These are phyloP conservation scores for Blastobotrys indianensis DNA, from an alignment of 1,139 yeast species.

Conservation along the genomic window DNA sequence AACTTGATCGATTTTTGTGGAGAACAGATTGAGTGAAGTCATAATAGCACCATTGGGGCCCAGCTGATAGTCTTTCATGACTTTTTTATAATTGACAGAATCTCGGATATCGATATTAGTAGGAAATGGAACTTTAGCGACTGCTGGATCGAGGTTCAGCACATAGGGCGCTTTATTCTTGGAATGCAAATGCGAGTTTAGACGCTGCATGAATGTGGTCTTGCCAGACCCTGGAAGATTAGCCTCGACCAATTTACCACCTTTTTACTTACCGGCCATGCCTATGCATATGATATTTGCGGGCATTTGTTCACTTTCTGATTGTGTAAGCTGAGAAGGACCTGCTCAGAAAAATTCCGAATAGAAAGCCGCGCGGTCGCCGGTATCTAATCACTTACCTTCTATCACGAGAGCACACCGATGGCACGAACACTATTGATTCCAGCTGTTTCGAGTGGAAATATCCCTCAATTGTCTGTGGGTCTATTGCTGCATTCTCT, in stretches of 20 bases:
- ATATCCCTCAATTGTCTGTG: slow-evolving; percentile 76
- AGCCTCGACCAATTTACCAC: background rate
- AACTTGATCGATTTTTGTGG: slow-evolving; percentile 96
- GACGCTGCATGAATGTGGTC: slow-evolving; percentile 94
- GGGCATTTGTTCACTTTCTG: slow-evolving; percentile 12
- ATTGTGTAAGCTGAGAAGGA: too few relatives aligned
- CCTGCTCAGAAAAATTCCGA: too few relatives aligned
- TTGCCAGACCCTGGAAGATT: slow-evolving; percentile 60
- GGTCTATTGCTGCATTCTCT: slow-evolving; percentile 69
- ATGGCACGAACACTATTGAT: slow-evolving; percentile 34
- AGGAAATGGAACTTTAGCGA: slow-evolving; percentile 82
- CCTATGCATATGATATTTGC: slow-evolving; percentile 69
- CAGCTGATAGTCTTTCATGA: slow-evolving; percentile 81
- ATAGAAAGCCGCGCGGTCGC: background rate
- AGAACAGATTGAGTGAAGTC: slow-evolving; percentile 82
- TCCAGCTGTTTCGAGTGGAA: slow-evolving; percentile 83
- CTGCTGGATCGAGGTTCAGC: slow-evolving; percentile 94
- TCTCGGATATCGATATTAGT: slow-evolving; percentile 95
- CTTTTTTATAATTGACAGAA: slow-evolving; percentile 90
- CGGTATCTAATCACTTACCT: background rate
- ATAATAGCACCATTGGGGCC: slow-evolving; percentile 99
- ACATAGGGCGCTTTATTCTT: slow-evolving; percentile 70
- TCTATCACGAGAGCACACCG: background rate
- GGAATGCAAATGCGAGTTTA: slow-evolving; percentile 80
- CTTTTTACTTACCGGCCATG: slow-evolving; percentile 66